Conservation (phyloP, 2,329 filamentous ascomycete genomes). For the Xylariomycetidae sp. region DNA sequence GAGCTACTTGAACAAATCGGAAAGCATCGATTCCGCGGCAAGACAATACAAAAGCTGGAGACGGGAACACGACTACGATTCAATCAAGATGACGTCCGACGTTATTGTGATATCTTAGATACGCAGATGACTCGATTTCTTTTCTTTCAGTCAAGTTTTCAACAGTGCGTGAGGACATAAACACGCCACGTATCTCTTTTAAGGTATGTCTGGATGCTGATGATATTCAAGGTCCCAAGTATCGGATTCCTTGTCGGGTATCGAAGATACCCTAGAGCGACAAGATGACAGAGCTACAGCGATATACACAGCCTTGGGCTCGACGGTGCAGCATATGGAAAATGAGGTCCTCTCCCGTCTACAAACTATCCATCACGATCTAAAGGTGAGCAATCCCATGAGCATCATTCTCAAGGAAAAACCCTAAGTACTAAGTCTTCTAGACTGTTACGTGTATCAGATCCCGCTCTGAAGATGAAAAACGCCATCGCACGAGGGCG, state of each 20-base stretch:
- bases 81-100: slow-evolving; percentile 6
- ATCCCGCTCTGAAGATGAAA: no score
- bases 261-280: slow-evolving; percentile 2
- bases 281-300: slow-evolving; percentile 3
- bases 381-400: background rate
- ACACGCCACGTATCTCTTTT: no score
- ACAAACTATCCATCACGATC: background rate
- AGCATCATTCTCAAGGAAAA: no score
- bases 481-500: no score
- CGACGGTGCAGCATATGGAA: slow-evolving; percentile 1
- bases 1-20: slow-evolving; percentile 6
- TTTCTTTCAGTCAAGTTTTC: slow-evolving; percentile 9
- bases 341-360: background rate
- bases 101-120: slow-evolving; percentile 6
- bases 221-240: slow-evolving; percentile 2
- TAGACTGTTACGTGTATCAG: no score
- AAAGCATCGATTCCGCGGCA: slow-evolving; percentile 6
- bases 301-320: slow-evolving; percentile 1
- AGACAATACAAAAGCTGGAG: slow-evolving; percentile 4
- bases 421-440: no score
- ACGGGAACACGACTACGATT: slow-evolving; percentile 8
- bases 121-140: slow-evolving; percentile 9
- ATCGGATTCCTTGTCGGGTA: slow-evolving; percentile 3
- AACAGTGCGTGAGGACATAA: no score
- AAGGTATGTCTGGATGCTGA: no score